Evolutionary conservation across 192 early-diverging fungal genomes (phyloP).

Genomic region (Umbelopsis ramanniana): DNA sequence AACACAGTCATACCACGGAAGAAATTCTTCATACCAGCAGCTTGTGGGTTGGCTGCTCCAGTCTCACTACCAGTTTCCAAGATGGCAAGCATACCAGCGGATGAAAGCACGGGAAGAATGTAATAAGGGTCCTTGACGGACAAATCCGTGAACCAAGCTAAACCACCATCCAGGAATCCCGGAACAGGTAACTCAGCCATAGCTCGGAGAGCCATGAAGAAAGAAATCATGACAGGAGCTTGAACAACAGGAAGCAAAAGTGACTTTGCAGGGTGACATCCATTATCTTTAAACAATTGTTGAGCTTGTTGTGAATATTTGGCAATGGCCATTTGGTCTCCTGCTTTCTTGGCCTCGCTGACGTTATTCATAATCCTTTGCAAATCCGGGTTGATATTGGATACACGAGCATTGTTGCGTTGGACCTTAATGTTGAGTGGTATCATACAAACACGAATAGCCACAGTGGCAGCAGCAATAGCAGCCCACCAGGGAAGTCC

Average conservation of each 20-base stretch:
- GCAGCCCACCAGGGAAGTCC: conserved; percentile 95
- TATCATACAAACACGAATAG: conserved; percentile 69
- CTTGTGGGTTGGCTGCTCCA: conserved; percentile 43
- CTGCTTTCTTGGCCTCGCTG: conserved; percentile 53
- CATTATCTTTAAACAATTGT: conserved; percentile 62
- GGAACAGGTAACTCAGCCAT: conserved; percentile 86
- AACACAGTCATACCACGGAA: conserved; percentile 51
- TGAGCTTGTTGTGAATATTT: conserved; percentile 61
- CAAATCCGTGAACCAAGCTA: conserved; percentile 88
- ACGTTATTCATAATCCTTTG: conserved; percentile 70
- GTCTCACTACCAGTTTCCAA: conserved; percentile 64
- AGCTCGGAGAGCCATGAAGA: conserved; percentile 81
- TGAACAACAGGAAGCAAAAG: conserved; percentile 69
- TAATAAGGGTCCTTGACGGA: conserved; percentile 79
- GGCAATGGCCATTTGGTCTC: conserved; percentile 60
- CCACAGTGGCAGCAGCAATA: conserved; percentile 72
- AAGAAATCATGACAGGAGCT: conserved; percentile 80
- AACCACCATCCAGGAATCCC: conserved; percentile 76
- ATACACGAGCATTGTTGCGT: conserved; percentile 67
- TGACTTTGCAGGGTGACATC: conserved; percentile 66
- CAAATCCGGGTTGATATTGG: conserved; percentile 74
- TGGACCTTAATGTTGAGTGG: conserved; percentile 78
- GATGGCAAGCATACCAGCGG: conserved; percentile 68
- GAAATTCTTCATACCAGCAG: conserved; percentile 45
- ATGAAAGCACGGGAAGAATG: conserved; percentile 78